Percentiles rank a stretch among this genome's conserved stretches.
Evolutionary conservation across 1,284 basidiomycete species (phyloP).

Genomic region (Volvariella surrecta): DNA sequence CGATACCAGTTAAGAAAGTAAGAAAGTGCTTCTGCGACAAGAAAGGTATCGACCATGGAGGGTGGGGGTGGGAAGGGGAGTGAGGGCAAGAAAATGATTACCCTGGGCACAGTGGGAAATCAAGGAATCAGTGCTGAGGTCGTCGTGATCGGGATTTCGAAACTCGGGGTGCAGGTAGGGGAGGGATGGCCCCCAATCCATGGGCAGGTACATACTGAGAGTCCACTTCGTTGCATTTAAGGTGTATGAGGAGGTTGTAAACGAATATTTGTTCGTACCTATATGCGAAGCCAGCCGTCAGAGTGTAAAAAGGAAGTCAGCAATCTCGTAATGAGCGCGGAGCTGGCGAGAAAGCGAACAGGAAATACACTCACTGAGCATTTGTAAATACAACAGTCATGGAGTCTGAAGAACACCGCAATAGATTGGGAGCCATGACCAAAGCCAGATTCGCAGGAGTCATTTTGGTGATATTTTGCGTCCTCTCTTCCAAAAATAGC

Average conservation of each 20-base stretch:
- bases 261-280: slow-evolving; percentile 87
- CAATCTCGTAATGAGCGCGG: no score
- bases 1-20: no score
- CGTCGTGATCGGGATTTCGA: slow-evolving; percentile 42
- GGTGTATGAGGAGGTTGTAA: slow-evolving; percentile 71
- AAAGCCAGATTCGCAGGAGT: slow-evolving; percentile 71
- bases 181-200: slow-evolving; percentile 57
- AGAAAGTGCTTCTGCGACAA: no score
- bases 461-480: slow-evolving; percentile 77
- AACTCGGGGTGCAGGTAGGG: slow-evolving; percentile 27
- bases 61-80: not conserved
- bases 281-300: no score
- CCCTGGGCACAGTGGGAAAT: not conserved
- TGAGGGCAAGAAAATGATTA: not conserved
- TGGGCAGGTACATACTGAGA: slow-evolving; percentile 69
- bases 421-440: slow-evolving; percentile 84
- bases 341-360: slow-evolving; percentile 1
- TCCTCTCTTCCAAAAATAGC: slow-evolving; percentile 72
- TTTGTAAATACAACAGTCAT: slow-evolving; percentile 86
- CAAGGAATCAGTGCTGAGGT: slow-evolving; percentile 23
- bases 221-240: slow-evolving; percentile 69
- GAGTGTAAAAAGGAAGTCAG: slow-evolving; percentile 7
- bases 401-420: slow-evolving; percentile 75
- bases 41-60: no score
- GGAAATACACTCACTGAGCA: slow-evolving; percentile 53